Evolutionary conservation across 2,329 filamentous ascomycete species (phyloP).

Genomic region (Ascomycota sp.): DNA sequence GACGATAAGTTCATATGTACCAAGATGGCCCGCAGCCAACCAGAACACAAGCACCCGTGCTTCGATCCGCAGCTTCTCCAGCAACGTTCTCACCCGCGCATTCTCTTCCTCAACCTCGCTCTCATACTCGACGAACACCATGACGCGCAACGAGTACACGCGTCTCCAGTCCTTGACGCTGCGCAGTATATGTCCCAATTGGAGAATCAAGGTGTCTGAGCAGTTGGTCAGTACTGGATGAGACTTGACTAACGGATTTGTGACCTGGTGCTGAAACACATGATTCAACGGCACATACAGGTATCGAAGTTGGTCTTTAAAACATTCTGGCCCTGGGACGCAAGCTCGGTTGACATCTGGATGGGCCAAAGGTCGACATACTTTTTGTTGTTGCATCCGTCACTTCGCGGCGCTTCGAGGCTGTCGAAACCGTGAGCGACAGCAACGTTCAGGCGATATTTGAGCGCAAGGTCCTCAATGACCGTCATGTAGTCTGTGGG

Average conservation of each 20-base stretch:
- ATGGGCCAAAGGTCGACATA: conserved; percentile 83
- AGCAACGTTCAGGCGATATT: conserved; percentile 63
- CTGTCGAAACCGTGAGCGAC: conserved; percentile 61
- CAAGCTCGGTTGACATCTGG: conserved; percentile 73
- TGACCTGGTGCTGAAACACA: no score
- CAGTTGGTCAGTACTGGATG: no score
- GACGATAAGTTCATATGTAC: conserved; percentile 56
- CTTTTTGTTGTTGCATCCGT: conserved; percentile 39
- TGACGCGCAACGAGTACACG: conserved; percentile 48
- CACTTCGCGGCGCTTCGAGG: conserved; percentile 45
- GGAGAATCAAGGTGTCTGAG: conserved; percentile 53
- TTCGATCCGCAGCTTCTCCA: conserved; percentile 64
- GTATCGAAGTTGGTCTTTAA: conserved; percentile 82
- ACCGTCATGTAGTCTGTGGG: conserved; percentile 60
- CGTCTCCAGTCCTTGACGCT: conserved; percentile 65
- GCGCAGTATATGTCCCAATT: conserved; percentile 63
- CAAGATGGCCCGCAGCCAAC: conserved; percentile 49
- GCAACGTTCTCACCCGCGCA: conserved; percentile 44
- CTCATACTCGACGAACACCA: conserved; percentile 79
- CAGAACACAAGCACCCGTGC: conserved; percentile 63
- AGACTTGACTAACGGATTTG: no score
- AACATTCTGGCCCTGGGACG: conserved; percentile 40
- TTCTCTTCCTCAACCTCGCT: conserved; percentile 61
- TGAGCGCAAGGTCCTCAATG: conserved; percentile 57
- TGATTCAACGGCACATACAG: conserved; percentile 26